phyloP scores from a whole-genome alignment of 2,329 filamentous ascomycete species.

The Colletotrichum neosansevieriae region DNA sequence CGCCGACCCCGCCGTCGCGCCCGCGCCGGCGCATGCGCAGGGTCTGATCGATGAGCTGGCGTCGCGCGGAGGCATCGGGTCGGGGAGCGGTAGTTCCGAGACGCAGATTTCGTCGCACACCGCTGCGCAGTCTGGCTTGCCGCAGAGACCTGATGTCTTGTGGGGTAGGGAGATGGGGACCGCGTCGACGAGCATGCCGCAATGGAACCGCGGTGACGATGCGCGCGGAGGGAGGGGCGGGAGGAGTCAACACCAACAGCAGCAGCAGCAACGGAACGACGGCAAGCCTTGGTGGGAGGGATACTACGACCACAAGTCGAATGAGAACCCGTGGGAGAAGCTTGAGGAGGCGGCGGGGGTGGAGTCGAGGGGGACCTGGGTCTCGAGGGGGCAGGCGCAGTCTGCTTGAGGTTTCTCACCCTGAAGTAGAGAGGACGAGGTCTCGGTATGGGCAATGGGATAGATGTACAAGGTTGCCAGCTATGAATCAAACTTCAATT shows the following conservation, averaged over 20 bases:
- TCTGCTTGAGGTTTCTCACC: not conserved
- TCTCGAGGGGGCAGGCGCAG: constrained; percentile 41
- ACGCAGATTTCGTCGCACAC: constrained; percentile 3
- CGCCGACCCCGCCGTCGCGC: constrained; percentile 25
- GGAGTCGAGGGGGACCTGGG: constrained; percentile 59
- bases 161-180: constrained; percentile 35
- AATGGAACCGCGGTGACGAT: constrained; percentile 11
- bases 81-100: not conserved
- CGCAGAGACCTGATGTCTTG: constrained; percentile 29
- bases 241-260: not conserved
- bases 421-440: not conserved
- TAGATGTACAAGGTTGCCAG: not conserved
- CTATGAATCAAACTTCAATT: not conserved
- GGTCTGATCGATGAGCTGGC: constrained; percentile 36
- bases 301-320: constrained; percentile 77
- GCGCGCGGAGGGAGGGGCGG: not conserved
- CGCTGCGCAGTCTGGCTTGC: constrained; percentile 27
- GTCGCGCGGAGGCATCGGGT: not conserved
- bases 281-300: constrained; percentile 68
- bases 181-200: constrained; percentile 18
- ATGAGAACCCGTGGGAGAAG: constrained; percentile 78
- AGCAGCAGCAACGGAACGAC: constrained; percentile 15
- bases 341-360: constrained; percentile 64
- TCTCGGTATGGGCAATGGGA: not conserved
- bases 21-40: constrained; percentile 39